Conservation (phyloP, 1,284 basidiomycete genomes). For the Thelephora terrestris region DNA sequence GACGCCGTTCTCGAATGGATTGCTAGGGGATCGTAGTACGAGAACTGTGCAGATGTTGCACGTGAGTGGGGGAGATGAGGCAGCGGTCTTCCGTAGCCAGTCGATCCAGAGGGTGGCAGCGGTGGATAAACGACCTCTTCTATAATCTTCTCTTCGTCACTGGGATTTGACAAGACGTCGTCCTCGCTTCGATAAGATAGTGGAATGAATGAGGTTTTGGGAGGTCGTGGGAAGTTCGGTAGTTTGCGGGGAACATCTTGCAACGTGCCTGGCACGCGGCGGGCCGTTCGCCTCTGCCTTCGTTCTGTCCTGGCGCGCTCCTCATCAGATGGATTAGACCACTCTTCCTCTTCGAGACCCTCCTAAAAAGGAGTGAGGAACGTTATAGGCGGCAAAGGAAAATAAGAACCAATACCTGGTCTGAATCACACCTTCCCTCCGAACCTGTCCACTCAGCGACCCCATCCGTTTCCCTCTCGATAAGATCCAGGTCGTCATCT, state of each 20-base stretch:
- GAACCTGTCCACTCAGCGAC: slow-evolving; percentile 74
- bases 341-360: slow-evolving; percentile 71
- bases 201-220: slow-evolving; percentile 23
- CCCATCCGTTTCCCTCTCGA: slow-evolving; percentile 27
- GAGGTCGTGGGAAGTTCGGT: slow-evolving; percentile 70
- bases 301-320: slow-evolving; percentile 64
- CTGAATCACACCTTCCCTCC: slow-evolving; percentile 48
- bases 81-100: slow-evolving; percentile 32
- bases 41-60: slow-evolving; percentile 47
- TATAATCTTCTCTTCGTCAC: slow-evolving; percentile 44
- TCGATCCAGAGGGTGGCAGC: slow-evolving; percentile 12
- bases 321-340: slow-evolving; percentile 82
- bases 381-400: background rate
- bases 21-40: slow-evolving; percentile 47
- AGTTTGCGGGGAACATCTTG: slow-evolving; percentile 51
- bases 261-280: slow-evolving; percentile 27
- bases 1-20: slow-evolving; percentile 53
- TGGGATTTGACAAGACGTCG: slow-evolving; percentile 74
- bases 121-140: slow-evolving; percentile 16
- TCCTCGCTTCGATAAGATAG: slow-evolving; percentile 29
- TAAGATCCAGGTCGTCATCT: slow-evolving; percentile 28
- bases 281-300: slow-evolving; percentile 46
- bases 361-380: slow-evolving; percentile 19
- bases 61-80: slow-evolving; percentile 60
- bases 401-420: slow-evolving; percentile 38